Evolutionary conservation across 306 rosid species (phyloP).

Genomic region (Corylus avellana): DNA sequence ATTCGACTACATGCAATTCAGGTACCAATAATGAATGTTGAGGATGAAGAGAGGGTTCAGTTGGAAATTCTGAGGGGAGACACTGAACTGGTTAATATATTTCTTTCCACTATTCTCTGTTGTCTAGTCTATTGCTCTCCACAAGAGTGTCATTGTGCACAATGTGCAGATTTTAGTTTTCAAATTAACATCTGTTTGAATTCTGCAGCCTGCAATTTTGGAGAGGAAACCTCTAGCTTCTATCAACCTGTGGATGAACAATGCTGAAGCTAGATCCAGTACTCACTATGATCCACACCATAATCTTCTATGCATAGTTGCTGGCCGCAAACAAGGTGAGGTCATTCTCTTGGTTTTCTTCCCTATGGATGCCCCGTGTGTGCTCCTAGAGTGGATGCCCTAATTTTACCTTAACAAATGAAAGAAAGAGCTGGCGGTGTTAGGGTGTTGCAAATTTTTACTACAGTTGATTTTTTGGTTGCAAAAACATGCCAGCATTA

Average conservation of each 20-base stretch:
- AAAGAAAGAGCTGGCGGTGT: not conserved
- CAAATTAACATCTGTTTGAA: slow-evolving; percentile 23
- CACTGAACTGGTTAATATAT: slow-evolving; percentile 56
- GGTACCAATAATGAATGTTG: slow-evolving; percentile 73
- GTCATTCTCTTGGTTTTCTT: slow-evolving; percentile 19
- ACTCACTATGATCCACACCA: slow-evolving; percentile 98
- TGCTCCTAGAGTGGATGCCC: not conserved
- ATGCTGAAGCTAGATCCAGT: slow-evolving; percentile 80
- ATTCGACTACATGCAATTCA: slow-evolving; percentile 35
- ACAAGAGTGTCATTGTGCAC: slow-evolving; percentile 11
- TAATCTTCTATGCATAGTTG: slow-evolving; percentile 81
- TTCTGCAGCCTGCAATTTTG: slow-evolving; percentile 71
- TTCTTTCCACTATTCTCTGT: slow-evolving; percentile 21
- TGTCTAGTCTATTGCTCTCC: slow-evolving; percentile 16
- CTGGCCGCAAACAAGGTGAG: slow-evolving; percentile 85
- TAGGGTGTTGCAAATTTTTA: not conserved
- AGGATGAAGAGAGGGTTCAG: slow-evolving; percentile 64
- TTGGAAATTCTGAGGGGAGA: slow-evolving; percentile 64
- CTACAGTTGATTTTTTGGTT: not conserved
- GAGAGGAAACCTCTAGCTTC: slow-evolving; percentile 61
- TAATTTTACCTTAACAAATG: not conserved
- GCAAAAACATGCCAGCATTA: not conserved
- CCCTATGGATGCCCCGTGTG: slow-evolving; percentile 5
- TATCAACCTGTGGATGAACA: slow-evolving; percentile 95
- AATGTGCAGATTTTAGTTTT: slow-evolving; percentile 7